Conservation (phyloP, 345 rosid genomes). For the Arabidopsis suecica region DNA sequence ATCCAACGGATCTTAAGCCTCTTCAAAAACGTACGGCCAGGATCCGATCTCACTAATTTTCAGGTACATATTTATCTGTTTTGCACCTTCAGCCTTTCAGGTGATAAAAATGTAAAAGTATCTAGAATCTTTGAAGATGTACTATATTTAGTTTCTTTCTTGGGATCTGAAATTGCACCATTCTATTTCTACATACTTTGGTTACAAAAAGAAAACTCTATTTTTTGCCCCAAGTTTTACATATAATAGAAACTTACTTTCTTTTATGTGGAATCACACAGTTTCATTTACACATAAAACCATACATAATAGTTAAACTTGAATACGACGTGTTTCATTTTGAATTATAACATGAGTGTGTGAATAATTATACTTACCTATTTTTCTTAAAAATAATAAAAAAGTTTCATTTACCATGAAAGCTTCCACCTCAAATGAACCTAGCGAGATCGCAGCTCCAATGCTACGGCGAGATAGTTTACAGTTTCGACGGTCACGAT, state of each 20-base stretch:
- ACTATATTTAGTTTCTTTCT: slow-evolving; percentile 4
- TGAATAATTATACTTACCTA: no score
- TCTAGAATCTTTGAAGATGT: slow-evolving; percentile 5
- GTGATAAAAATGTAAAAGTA: background rate
- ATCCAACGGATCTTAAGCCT: slow-evolving; percentile 59
- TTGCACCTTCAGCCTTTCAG: background rate
- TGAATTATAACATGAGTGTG: no score
- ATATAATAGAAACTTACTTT: background rate
- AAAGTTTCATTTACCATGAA: background rate
- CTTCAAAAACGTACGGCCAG: slow-evolving; percentile 57
- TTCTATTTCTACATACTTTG: background rate
- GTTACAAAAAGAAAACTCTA: background rate
- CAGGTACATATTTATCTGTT: slow-evolving; percentile 47
- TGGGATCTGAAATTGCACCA: background rate
- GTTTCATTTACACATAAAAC: background rate
- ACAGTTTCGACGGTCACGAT: slow-evolving; percentile 56
- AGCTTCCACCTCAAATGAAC: slow-evolving; percentile 82
- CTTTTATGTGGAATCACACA: background rate
- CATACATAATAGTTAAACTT: slow-evolving; percentile 36
- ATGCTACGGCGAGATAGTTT: slow-evolving; percentile 67
- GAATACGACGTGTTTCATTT: background rate
- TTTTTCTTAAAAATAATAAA: background rate
- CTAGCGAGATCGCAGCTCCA: slow-evolving; percentile 87
- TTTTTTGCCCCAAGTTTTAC: background rate
- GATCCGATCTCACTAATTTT: slow-evolving; percentile 66